Percentiles rank a stretch among this genome's conserved stretches.
These are phyloP conservation scores for Botrytis elliptica DNA, from an alignment of 2,329 filamentous ascomycete genomes.

Conservation along the genomic window DNA sequence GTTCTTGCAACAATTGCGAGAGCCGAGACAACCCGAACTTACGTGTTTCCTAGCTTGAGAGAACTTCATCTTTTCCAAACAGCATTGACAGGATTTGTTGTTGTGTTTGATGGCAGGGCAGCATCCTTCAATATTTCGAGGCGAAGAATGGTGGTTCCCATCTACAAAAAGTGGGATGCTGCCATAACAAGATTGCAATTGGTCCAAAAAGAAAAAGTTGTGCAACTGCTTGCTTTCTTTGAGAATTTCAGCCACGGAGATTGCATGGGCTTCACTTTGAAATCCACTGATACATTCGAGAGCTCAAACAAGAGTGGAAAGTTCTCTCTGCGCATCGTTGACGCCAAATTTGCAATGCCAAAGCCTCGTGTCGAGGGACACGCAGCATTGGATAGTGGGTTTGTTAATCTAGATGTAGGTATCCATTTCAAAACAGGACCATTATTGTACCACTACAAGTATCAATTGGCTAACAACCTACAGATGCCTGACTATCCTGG, in stretches of 20 bases:
- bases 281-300: conserved; percentile 81
- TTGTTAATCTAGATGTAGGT: conserved; percentile 70
- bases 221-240: conserved; percentile 83
- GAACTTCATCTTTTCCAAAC: conserved; percentile 78
- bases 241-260: conserved; percentile 83
- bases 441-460: not conserved
- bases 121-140: conserved; percentile 77
- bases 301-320: conserved; percentile 62
- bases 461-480: conserved; percentile 5
- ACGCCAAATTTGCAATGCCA: conserved; percentile 87
- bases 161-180: conserved; percentile 93
- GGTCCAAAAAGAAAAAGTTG: conserved; percentile 69
- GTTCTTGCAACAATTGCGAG: conserved; percentile 48
- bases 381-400: conserved; percentile 61
- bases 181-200: conserved; percentile 77
- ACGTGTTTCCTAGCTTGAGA: conserved; percentile 62
- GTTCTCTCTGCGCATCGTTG: conserved; percentile 73
- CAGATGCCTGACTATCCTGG: conserved; percentile 78
- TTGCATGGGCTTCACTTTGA: conserved; percentile 85
- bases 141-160: conserved; percentile 83
- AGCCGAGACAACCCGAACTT: conserved; percentile 66
- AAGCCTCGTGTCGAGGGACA: conserved; percentile 50
- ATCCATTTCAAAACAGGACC: not conserved
- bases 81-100: conserved; percentile 75
- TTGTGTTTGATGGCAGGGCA: conserved; percentile 72